Conservation (phyloP, 192 early-diverging fungal species). For the Diversispora epigaea region DNA sequence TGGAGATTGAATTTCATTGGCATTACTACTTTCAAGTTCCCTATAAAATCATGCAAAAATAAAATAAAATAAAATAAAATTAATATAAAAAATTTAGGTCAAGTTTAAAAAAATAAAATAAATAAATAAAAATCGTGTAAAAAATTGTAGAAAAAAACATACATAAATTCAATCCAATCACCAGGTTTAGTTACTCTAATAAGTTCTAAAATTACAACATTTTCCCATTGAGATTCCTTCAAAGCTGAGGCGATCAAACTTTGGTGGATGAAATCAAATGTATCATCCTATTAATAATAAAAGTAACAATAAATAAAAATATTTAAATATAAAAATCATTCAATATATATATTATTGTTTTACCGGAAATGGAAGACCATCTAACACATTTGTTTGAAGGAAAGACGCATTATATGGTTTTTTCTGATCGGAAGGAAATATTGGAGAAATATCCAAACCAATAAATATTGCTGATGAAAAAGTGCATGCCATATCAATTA, state of each 20-base stretch:
- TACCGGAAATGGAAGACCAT: slow-evolving; percentile 23
- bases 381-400: slow-evolving; percentile 11
- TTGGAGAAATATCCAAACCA: slow-evolving; percentile 41
- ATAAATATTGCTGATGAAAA: slow-evolving; percentile 34
- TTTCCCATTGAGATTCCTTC: not conserved
- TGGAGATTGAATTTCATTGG: not conserved
- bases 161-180: slow-evolving; percentile 30
- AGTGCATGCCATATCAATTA: slow-evolving; percentile 41
- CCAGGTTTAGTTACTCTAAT: slow-evolving; percentile 29
- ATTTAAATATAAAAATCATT: too few relatives aligned
- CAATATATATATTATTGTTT: too few relatives aligned
- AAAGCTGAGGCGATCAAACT: slow-evolving; percentile 3
- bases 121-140: not conserved
- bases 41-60: not conserved
- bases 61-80: too few relatives aligned
- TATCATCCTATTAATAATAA: slow-evolving; percentile 3
- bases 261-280: slow-evolving; percentile 29
- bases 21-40: not conserved
- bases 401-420: slow-evolving; percentile 14
- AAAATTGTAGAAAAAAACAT: not conserved
- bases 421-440: slow-evolving; percentile 8
- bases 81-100: not conserved
- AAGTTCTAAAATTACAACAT: slow-evolving; percentile 10
- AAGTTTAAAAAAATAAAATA: not conserved
- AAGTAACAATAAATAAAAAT: too few relatives aligned